Base-by-base conservation (phyloP, 306 rosid species). In the Pueraria montana region DNA sequence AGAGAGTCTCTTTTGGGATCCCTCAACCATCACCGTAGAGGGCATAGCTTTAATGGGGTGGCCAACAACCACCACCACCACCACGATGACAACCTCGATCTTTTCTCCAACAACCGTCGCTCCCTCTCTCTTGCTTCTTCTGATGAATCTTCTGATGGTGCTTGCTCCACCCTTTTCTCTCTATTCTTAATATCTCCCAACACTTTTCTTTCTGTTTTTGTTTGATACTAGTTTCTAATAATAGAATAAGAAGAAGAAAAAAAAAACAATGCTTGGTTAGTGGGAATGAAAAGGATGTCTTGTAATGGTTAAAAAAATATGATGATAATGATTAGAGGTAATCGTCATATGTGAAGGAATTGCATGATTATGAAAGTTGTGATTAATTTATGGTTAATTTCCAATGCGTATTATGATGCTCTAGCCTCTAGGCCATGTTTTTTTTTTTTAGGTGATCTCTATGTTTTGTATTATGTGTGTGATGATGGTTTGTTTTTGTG, bases 61-160 rank as follows among this genome's bases (percentile, higher is more conserved):
- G 43, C 58, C 72, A 84, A 65, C 61, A 72, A 77, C 40, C 4
- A 34, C 40, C 40, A 34, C 40, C 40, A 34, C 78, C 13, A 81
- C 45, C 69, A 30, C 14, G 97, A 96, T 20, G 94, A 96, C 36
- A 85, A 72, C 77, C 87, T 93, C 72, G 99, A 96, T 90, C 99
- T 96, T 90, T 96, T 96, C 93, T 90, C 96, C 76, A 92, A 84
- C 82, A 92, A 62, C 74, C 98, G 96, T 40, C 94, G 90, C 14
- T 84, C 92, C 56, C 97, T 91, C 84, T 90, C 94, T 2, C 82
- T 95, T 49, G 84, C 96, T 30, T 88, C 97, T 42, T 91, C 97
- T 18, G 97, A 93, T 18, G 97, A 91, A n/a, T 92, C 98, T 45
- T 92, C 97, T 46, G 98, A 93, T 77, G 98, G 99, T 95, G 86